These are phyloP conservation scores for Aspergillus uvarum DNA, from an alignment of 2,329 filamentous ascomycete genomes.

Conservation along the genomic window DNA sequence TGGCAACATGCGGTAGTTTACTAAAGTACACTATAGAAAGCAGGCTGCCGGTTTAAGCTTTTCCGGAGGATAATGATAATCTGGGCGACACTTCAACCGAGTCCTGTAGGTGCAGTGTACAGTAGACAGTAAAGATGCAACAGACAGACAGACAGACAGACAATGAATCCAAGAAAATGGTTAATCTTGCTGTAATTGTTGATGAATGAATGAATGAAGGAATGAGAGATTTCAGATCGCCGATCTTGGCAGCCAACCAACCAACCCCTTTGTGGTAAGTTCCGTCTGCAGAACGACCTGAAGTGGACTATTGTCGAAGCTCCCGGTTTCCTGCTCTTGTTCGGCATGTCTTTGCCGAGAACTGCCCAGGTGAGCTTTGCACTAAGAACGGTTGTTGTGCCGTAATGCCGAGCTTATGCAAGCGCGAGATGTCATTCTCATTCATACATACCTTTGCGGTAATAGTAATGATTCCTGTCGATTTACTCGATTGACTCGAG, in stretches of 20 bases:
- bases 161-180: no score
- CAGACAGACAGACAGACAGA: no score
- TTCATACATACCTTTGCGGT: neutral
- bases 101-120: neutral
- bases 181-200: no score
- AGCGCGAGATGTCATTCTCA: neutral
- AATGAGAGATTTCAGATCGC: neutral
- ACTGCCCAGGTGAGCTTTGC: neutral
- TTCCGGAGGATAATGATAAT: neutral
- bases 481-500: no score
- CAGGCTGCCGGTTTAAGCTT: neutral
- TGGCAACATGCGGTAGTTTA: neutral
- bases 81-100: no score
- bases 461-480: no score
- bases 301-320: neutral
- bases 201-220: no score
- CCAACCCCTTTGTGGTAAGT: neutral
- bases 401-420: conserved; percentile 14
- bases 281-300: no score
- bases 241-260: neutral
- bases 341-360: conserved; percentile 22
- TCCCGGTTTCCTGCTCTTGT: neutral
- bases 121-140: neutral
- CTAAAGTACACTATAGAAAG: neutral
- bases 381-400: conserved; percentile 3